These are phyloP conservation scores for Sphagnum fallax DNA, from an alignment of 228 moss, liverwort and hornwort genomes.

Conservation along the genomic window DNA sequence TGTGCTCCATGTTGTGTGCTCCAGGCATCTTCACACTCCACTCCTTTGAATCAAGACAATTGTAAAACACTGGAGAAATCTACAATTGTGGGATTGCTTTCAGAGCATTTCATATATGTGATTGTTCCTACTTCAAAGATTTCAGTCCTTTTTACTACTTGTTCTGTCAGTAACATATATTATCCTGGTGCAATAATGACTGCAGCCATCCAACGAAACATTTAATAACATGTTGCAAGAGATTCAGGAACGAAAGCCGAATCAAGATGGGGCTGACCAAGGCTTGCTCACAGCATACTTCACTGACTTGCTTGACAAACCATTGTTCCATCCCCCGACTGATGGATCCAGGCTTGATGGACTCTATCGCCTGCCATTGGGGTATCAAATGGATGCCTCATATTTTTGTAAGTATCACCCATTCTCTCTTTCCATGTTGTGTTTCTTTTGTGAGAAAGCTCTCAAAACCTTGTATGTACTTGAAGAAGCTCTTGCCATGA, in stretches of 20 bases:
- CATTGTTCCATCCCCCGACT: constrained; percentile 34
- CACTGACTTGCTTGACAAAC: constrained; percentile 31
- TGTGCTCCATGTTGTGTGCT: no score
- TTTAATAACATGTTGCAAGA: constrained; percentile 23
- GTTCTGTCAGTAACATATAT: no score
- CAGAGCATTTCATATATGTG: not conserved
- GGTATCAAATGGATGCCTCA: constrained; percentile 58
- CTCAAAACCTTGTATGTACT: not conserved
- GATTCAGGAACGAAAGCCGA: constrained; percentile 20
- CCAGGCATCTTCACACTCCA: no score
- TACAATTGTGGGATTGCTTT: not conserved
- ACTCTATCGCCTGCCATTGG: constrained; percentile 31
- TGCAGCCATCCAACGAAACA: constrained; percentile 45
- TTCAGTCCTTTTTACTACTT: no score
- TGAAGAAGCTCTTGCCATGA: not conserved
- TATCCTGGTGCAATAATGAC: not conserved
- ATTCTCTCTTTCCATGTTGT: not conserved
- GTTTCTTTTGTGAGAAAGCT: not conserved
- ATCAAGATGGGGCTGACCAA: constrained; percentile 45
- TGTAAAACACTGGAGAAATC: not conserved
- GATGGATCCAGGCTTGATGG: constrained; percentile 30
- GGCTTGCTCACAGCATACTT: constrained; percentile 39
- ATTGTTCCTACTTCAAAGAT: not conserved
- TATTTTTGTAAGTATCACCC: constrained; percentile 30
- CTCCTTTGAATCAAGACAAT: no score